Evolutionary conservation across 2,329 filamentous ascomycete species (phyloP).

Genomic region (Epichloe coenophiala): DNA sequence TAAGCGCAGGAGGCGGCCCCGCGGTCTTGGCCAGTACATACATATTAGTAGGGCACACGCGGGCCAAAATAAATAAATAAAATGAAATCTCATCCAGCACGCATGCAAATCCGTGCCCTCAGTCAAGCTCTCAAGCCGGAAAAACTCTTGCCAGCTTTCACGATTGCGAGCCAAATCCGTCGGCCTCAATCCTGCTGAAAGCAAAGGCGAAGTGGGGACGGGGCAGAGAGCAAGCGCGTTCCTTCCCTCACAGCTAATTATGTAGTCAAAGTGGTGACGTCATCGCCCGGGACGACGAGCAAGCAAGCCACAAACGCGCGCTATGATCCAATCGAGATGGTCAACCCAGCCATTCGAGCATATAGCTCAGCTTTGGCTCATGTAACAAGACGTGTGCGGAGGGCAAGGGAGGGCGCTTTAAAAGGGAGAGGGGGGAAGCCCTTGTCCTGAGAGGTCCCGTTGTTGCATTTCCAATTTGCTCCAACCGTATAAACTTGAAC

Average conservation of each 20-base stretch:
- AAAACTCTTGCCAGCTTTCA: not conserved
- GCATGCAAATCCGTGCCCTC: too few relatives aligned
- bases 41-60: too few relatives aligned
- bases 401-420: not conserved
- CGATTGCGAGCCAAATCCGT: not conserved
- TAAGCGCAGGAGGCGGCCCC: too few relatives aligned
- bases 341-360: not conserved
- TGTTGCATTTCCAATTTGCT: not conserved
- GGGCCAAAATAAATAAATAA: too few relatives aligned
- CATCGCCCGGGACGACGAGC: slow-evolving; percentile 13
- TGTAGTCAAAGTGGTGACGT: slow-evolving; percentile 19
- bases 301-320: slow-evolving; percentile 3
- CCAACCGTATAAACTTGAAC: not conserved
- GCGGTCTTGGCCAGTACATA: too few relatives aligned
- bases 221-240: not conserved
- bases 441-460: too few relatives aligned
- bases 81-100: too few relatives aligned
- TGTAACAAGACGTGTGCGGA: not conserved
- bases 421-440: not conserved
- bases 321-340: slow-evolving; percentile 12
- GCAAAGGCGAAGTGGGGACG: slow-evolving; percentile 1
- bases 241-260: not conserved
- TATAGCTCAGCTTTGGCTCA: not conserved
- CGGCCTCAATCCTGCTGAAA: not conserved
- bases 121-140: not conserved